Percentiles rank a stretch among this genome's conserved stretches.
These are phyloP conservation scores for Neofusicoccum ribis DNA, from an alignment of 2,329 filamentous ascomycete genomes.

Conservation along the genomic window DNA sequence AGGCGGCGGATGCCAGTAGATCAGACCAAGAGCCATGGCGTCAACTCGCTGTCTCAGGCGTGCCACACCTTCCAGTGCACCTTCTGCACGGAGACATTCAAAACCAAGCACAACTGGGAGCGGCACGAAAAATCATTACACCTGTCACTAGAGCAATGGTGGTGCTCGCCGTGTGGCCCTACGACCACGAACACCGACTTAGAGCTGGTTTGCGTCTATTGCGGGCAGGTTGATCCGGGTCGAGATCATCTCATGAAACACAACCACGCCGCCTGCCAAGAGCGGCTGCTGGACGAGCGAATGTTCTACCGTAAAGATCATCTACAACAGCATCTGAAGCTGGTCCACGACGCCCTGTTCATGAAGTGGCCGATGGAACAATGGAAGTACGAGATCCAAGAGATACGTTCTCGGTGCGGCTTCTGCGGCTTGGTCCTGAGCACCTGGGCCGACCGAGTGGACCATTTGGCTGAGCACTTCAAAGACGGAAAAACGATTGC, in stretches of 20 bases:
- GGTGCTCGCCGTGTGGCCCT: conserved; percentile 26
- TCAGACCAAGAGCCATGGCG: neutral
- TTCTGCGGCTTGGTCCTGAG: conserved; percentile 28
- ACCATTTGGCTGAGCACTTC: conserved; percentile 32
- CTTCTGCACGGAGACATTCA: conserved; percentile 34
- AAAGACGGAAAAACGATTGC: conserved; percentile 29
- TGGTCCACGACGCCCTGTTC: conserved; percentile 25
- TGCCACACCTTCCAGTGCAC: conserved; percentile 30
- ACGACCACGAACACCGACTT: conserved; percentile 15
- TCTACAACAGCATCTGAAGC: conserved; percentile 29
- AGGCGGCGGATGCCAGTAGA: neutral
- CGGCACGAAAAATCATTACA: conserved; percentile 34
- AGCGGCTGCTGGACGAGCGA: conserved; percentile 27
- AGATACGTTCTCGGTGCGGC: conserved; percentile 28
- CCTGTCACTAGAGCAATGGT: conserved; percentile 31
- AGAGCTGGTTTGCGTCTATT: conserved; percentile 28
- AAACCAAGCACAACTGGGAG: conserved; percentile 33
- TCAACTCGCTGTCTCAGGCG: neutral
- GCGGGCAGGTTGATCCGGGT: conserved; percentile 22
- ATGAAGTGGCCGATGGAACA: conserved; percentile 26
- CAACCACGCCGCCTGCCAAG: conserved; percentile 27
- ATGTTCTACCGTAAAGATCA: conserved; percentile 35
- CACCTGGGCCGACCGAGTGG: conserved; percentile 28
- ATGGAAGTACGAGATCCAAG: conserved; percentile 30
- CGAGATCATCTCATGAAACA: conserved; percentile 27